Base-by-base conservation (phyloP, 2,329 filamentous ascomycete species). In the Claviceps fusiformis region DNA sequence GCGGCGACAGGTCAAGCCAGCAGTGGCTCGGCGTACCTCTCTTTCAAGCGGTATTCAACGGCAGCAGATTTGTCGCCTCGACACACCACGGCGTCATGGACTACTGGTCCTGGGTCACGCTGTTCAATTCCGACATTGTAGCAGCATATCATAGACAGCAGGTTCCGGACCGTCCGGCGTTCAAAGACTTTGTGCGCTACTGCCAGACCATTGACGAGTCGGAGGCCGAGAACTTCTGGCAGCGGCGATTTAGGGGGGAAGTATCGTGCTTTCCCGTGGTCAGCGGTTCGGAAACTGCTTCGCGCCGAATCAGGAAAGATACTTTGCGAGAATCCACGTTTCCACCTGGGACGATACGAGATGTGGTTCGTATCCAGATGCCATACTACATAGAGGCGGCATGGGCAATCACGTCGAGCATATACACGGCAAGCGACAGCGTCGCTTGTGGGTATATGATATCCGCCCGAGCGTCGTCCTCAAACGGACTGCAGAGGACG, bases 361-460 rank as follows among this genome's bases (percentile, higher is more conserved):
- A 54, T n/a, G 44, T 13, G 10, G 5, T 48, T 6, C 15, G 15
- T n/a, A 9, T 41, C n/a, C 57, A 58, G 10, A 48, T 58, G 3
- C 52, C 57, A 3, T 47, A 13, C 37, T 56, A 44, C 29, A 53
- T 58, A 11, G 57, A 58, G 52, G 49, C 52, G 2, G 52, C 57
- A 7, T 58, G 54, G 55, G 52, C 55, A 10, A 37, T 58, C n/a
- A 53, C 53, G 9, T 54, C 52, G 24, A 48, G 48, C 29, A 53
- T 46, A 31, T 58, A 58, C 55, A 49, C 52, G 2, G 53, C 46
- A 29, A 56, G 51, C 15, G 54, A 58, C 29, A 56, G 43, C 52
- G 37, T 56, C 24, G 52, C 45, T 5, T 56, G 53, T 27, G 57
- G 57, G 1, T 46, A 39, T 11, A 8, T 53, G 10, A 31, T 56